phyloP scores from a whole-genome alignment of 352 stramenopile genomes.

The Globisporangium cederbergense region DNA sequence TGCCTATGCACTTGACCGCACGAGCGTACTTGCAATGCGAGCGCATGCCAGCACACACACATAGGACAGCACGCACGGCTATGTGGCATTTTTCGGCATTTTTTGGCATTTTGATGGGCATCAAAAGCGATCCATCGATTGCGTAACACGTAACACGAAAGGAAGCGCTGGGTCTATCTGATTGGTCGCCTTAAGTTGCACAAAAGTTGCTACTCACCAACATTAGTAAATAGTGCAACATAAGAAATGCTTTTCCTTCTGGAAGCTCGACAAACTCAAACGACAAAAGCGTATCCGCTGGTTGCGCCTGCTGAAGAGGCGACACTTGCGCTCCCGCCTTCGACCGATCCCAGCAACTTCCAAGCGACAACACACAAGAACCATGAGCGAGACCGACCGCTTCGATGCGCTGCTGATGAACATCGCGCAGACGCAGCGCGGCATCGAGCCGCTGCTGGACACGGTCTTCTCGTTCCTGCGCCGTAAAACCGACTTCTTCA shows the following conservation, averaged over 20 bases:
- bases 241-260: conserved; percentile 1
- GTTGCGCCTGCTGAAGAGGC: background rate
- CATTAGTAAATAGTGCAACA: background rate
- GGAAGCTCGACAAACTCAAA: background rate
- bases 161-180: background rate
- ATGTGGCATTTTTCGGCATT: background rate
- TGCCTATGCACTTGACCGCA: background rate
- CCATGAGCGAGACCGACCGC: conserved; percentile 70
- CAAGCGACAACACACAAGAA: background rate
- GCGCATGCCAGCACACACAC: background rate
- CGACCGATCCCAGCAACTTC: conserved; percentile 2
- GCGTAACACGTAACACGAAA: background rate
- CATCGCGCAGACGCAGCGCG: conserved; percentile 94
- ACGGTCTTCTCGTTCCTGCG: conserved; percentile 98
- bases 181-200: background rate
- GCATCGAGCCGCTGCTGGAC: conserved; percentile 98
- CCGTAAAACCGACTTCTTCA: conserved; percentile 99
- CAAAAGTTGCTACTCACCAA: background rate
- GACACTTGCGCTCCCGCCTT: conserved; percentile 1
- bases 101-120: background rate
- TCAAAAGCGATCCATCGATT: background rate
- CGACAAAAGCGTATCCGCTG: conserved; percentile 1
- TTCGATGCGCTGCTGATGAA: conserved; percentile 97
- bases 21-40: background rate
- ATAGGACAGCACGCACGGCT: background rate